phyloP scores from a whole-genome alignment of 495 filamentous ascomycete species.

The Trypethelium eluteriae region DNA sequence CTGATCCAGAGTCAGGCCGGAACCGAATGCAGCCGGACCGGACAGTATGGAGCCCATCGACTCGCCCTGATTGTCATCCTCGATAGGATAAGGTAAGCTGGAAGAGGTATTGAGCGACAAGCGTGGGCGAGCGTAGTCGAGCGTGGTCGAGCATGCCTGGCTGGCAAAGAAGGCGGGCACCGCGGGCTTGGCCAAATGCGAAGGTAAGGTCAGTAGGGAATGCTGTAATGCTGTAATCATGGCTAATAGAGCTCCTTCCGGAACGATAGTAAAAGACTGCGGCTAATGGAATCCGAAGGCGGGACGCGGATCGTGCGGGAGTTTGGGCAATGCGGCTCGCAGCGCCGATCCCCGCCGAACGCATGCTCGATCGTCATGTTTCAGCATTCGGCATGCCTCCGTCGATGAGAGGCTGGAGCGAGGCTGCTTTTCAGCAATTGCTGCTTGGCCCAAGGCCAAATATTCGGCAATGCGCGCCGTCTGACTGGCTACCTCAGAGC shows the following conservation, averaged over 20 bases:
- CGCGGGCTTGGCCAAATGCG: not conserved
- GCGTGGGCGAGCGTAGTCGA: not conserved
- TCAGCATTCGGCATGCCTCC: not conserved
- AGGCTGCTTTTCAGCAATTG: not conserved
- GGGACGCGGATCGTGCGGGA: conserved; percentile 1
- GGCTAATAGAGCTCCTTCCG: not conserved
- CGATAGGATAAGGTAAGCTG: not conserved
- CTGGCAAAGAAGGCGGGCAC: not conserved
- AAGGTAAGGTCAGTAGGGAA: not conserved
- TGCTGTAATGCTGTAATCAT: not conserved
- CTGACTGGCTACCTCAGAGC: not conserved
- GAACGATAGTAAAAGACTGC: not conserved
- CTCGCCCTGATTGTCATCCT: conserved; percentile 6
- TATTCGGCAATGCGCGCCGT: not conserved
- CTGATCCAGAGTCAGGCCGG: conserved; percentile 5
- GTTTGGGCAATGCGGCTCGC: conserved; percentile 5
- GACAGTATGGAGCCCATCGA: not conserved
- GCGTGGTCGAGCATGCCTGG: conserved; percentile 2
- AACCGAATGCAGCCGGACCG: not conserved
- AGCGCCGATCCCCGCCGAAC: not conserved
- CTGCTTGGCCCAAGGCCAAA: not conserved
- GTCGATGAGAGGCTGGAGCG: not conserved
- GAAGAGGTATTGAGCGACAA: conserved; percentile 8
- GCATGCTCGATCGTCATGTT: conserved; percentile 6
- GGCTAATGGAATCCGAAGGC: not conserved